Evolutionary conservation across 306 rosid species (phyloP).

Genomic region (Quercus gilva): DNA sequence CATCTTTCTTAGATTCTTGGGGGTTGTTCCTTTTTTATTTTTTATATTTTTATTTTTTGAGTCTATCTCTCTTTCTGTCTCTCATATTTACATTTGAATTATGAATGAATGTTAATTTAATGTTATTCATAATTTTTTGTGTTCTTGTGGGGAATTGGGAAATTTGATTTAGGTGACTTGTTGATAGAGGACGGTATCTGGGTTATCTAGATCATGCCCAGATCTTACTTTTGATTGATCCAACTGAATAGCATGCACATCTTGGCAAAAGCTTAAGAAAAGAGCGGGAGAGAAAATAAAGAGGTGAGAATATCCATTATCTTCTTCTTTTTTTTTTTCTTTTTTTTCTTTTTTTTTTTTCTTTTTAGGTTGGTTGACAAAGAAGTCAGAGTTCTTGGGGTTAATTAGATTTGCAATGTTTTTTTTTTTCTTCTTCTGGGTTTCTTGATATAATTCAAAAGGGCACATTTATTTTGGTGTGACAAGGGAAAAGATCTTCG

Average conservation of each 20-base stretch:
- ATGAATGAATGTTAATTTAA: conserved; percentile 25
- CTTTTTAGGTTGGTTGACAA: conserved; percentile 24
- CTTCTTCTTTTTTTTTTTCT: too few species aligned
- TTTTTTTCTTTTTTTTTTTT: not conserved
- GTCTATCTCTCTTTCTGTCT: not conserved
- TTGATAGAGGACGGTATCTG: conserved; percentile 37
- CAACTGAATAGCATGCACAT: conserved; percentile 30
- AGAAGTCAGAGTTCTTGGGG: conserved; percentile 50
- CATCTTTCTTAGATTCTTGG: conserved; percentile 26
- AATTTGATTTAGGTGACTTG: conserved; percentile 34
- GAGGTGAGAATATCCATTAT: conserved; percentile 34
- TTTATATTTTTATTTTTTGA: not conserved
- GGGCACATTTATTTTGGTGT: conserved; percentile 17
- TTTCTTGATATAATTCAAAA: conserved; percentile 21
- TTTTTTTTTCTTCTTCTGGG: conserved; percentile 17
- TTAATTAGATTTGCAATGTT: conserved; percentile 20
- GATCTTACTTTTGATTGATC: conserved; percentile 68
- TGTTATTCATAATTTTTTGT: conserved; percentile 23
- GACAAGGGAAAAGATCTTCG: conserved; percentile 11
- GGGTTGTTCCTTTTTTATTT: not conserved
- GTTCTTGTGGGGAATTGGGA: conserved; percentile 17
- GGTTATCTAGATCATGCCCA: conserved; percentile 66
- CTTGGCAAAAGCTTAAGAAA: conserved; percentile 23
- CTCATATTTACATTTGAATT: not conserved
- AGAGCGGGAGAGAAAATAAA: conserved; percentile 21